Percentiles rank a stretch among this genome's conserved stretches.
phyloP scores from a whole-genome alignment of 257 asterid genomes.

The Solanum chiquidenum region DNA sequence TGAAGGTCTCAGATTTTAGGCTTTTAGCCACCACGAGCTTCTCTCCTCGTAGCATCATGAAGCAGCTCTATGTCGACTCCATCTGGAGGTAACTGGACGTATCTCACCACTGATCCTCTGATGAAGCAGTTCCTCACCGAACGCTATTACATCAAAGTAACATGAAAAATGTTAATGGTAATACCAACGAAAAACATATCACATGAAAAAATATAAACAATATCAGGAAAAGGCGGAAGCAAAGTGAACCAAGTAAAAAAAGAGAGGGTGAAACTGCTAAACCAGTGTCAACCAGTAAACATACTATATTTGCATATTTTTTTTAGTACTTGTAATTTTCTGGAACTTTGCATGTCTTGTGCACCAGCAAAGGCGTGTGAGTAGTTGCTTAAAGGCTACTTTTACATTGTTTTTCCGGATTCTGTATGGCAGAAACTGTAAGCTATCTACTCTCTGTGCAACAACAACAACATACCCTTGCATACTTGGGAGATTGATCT shows the following conservation, averaged over 20 bases:
- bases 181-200: background rate
- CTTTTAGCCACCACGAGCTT: constrained; percentile 81
- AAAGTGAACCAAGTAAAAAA: background rate
- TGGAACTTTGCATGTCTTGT: background rate
- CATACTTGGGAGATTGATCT: background rate
- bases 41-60: constrained; percentile 97
- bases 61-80: constrained; percentile 93
- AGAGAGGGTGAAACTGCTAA: background rate
- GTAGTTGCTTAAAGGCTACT: background rate
- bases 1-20: constrained; percentile 28
- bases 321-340: background rate
- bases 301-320: background rate
- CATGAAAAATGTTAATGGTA: background rate
- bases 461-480: background rate
- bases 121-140: constrained; percentile 98
- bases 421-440: background rate
- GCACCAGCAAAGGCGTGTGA: background rate
- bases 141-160: constrained; percentile 30
- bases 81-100: constrained; percentile 93
- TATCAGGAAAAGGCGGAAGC: background rate
- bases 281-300: background rate
- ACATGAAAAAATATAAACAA: background rate
- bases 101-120: constrained; percentile 95
- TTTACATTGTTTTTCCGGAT: background rate
- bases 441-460: background rate